These are phyloP conservation scores for Trichosporon faecale DNA, from an alignment of 1,284 basidiomycete genomes.

Conservation along the genomic window DNA sequence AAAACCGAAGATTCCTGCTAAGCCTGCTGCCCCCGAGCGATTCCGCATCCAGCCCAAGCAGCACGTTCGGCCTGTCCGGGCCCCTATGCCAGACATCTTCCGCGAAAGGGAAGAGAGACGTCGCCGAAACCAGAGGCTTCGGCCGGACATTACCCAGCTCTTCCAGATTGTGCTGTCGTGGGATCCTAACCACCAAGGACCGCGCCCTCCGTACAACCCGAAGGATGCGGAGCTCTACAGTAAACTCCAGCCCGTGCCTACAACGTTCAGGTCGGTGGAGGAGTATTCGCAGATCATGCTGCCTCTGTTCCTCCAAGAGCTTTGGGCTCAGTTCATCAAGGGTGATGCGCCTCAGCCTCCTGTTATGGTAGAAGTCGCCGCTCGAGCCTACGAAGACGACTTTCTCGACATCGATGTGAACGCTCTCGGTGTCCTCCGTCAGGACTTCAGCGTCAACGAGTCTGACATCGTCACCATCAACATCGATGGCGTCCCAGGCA, in stretches of 20 bases:
- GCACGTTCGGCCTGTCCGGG: slow-evolving; percentile 31
- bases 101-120: slow-evolving; percentile 55
- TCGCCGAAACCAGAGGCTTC: slow-evolving; percentile 68
- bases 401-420: slow-evolving; percentile 47
- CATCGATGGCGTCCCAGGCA: slow-evolving; percentile 57
- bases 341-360: slow-evolving; percentile 64
- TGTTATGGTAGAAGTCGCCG: slow-evolving; percentile 65
- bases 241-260: slow-evolving; percentile 58
- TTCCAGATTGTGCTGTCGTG: slow-evolving; percentile 81
- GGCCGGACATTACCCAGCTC: slow-evolving; percentile 75
- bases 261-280: slow-evolving; percentile 62
- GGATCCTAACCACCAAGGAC: slow-evolving; percentile 71
- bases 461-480: slow-evolving; percentile 76
- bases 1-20: slow-evolving; percentile 50
- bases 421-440: slow-evolving; percentile 57
- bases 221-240: slow-evolving; percentile 48
- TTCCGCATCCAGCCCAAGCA: slow-evolving; percentile 58
- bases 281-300: slow-evolving; percentile 77
- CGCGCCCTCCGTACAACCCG: slow-evolving; percentile 58
- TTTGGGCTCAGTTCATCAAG: slow-evolving; percentile 84
- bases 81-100: slow-evolving; percentile 37
- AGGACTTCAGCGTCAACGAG: slow-evolving; percentile 72
- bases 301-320: slow-evolving; percentile 84
- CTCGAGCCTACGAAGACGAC: slow-evolving; percentile 53
- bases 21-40: slow-evolving; percentile 55